Base-by-base conservation (phyloP, 2,329 filamentous ascomycete genomes). In the Colletotrichum theobromicola region DNA sequence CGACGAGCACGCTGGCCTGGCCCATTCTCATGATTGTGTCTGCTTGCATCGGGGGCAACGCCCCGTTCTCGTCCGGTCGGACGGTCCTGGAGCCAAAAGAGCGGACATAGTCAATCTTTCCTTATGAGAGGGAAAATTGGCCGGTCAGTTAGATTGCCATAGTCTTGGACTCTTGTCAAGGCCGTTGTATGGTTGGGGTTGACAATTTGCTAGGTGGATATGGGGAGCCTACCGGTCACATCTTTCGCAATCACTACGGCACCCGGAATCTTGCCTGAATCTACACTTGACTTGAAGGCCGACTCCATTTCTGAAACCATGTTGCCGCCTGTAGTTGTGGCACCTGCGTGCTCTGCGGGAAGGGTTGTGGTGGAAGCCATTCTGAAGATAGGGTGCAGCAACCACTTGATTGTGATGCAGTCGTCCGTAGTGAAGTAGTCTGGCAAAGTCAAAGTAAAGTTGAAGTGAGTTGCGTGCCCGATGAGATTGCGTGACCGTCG, bases 1-100 rank as follows among this genome's bases (percentile, higher is more conserved):
- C 85, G 65, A 90, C 74, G 7, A 92, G 79, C 75, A 87, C 87
- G 50, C 81, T 84, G 2, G 79, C 82, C 7, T 83, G 85, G 2
- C 82, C 83, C 0, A 86, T 71, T 63, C 72, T 83, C 15, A 85
- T 60, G 12, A 84, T 79, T 50, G 83, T 82, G 72, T 86, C 85
- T 28, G 34, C 37, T n/a, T 53, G 34, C 55, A 69, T 69, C 2
- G 83, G 76, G 46, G 79, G 78, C n/a, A 85, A 83, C 0, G 71
- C 58, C 84, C 86, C 35, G 46, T 24, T 42, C 50, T 70, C 67
- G 24, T 66, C 70, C 18, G 18, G 66, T 12, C 66, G 24, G 16
- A 69, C 57, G 10, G 53, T 30, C 37, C 55, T 70, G 16, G 57
- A 7, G 18, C 67, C 67, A 5, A 71, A 53, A 9, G 57, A 50